Base-by-base conservation (phyloP, 2,329 filamentous ascomycete species). In the Colletotrichum australisinense region DNA sequence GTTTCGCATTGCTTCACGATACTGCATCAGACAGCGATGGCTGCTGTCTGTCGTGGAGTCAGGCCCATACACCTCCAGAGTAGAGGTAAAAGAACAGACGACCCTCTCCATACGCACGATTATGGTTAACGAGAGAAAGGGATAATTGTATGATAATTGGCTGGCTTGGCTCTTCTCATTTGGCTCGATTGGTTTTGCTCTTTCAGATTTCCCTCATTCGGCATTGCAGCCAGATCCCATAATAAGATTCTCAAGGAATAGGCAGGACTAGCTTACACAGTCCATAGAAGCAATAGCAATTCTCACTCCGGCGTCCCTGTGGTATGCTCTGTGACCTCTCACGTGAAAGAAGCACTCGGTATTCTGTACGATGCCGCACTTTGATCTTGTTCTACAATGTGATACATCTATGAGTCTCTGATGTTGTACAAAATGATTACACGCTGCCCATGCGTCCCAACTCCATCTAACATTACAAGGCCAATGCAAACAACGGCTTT, bases 341-440 rank as follows among this genome's bases (percentile, higher is more conserved):
- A 4, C n/a, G n/a, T 57, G 24, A 42, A 38, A 22, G n/a, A 35
- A 57, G 52, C 56, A 35, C n/a, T 35, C 49, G 52, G 3, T 64
- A 26, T 46, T 26, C 57, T 24, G 16, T 19, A n/a, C 8, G 32
- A 12, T 19, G n/a, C 14, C 38, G 9, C 24, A 16, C 22, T 8
- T 28, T 28, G 6, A 53, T 28, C 42, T 49, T 65, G n/a, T 35
- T 65, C 53, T 65, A 69, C 38, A 69, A 28, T 32, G 52, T 57
- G 11, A 14, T 57, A 57, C 28, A 65, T 57, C 49, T 58, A 58
- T 58, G 59, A 12, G 55, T 19, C 24, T 49, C 19, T 19, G 16
- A 53, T 69, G 52, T 49, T 69, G 52, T 65, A 69, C 67, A 65
- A 49, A 55, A 26, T 59, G 24, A 53, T 58, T 58, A 58, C 52